Conservation (phyloP, 1,284 basidiomycete species). For the Schizophyllum commune region DNA sequence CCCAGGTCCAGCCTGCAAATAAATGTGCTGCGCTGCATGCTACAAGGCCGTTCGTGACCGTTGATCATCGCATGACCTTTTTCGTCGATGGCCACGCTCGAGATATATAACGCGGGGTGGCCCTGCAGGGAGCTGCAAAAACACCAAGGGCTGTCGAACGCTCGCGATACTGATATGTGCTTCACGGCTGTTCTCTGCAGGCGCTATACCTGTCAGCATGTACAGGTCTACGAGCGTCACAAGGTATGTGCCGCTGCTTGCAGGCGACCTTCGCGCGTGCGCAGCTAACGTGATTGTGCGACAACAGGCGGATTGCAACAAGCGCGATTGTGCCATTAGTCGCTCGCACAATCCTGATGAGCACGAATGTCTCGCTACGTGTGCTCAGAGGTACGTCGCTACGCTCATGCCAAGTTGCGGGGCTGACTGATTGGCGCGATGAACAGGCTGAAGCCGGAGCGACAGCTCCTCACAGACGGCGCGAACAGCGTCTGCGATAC, state of each 20-base stretch:
- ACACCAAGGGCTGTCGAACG: too few relatives aligned
- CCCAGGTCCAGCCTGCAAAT: too few relatives aligned
- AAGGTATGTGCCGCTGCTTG: constrained; percentile 24
- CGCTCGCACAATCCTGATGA: constrained; percentile 20
- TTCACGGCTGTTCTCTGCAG: too few relatives aligned
- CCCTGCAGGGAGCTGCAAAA: too few relatives aligned
- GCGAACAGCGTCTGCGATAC: too few relatives aligned
- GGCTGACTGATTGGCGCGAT: not conserved
- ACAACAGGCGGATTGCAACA: constrained; percentile 43
- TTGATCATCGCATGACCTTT: too few relatives aligned
- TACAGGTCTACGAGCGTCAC: constrained; percentile 19
- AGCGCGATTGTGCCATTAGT: constrained; percentile 29
- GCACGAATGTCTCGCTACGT: constrained; percentile 31
- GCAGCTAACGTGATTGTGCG: not conserved
- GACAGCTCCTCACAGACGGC: constrained; percentile 4
- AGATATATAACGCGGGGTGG: too few relatives aligned
- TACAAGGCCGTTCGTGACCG: too few relatives aligned
- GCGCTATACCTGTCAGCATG: too few relatives aligned
- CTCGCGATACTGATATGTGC: too few relatives aligned
- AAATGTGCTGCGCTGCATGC: too few relatives aligned
- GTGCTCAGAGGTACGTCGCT: constrained; percentile 27
- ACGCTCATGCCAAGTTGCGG: not conserved
- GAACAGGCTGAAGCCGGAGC: constrained; percentile 9
- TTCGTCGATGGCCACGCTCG: too few relatives aligned
- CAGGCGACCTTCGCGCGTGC: not conserved